Evolutionary conservation across 441 rosid species (phyloP), one percentile per base, ranked within the genome.

Genomic region (Adansonia madagascariensis): DNA sequence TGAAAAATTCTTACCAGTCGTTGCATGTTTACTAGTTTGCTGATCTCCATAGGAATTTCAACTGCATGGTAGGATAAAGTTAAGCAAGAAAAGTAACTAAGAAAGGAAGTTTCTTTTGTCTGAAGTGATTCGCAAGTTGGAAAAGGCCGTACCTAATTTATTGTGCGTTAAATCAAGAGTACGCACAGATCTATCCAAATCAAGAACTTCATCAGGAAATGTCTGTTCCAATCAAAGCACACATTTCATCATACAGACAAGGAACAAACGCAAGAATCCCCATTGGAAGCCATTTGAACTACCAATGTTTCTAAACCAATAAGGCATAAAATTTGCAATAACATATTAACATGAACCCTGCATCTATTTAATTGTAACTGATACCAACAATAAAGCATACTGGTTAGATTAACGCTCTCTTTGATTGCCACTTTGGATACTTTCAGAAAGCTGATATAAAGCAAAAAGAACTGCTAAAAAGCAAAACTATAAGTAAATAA

Each of bases 151-250:
- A 95, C 99, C 91, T 81, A 93, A 77, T 84, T 89, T 93, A 82
- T 95, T 95, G 88, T 84, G 90, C 31, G 98, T 89, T 69, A 95
- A 84, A 83, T 95, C 99, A 18, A 95, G 94, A 67, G 97, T 92
- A 35, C 97, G 93, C 65, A 95, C 97, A 24, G 92, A 82, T 81
- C 85, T 88, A 49, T 86, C 95, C 67, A 95, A 85, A 55, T 87
- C 91, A 80, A 95, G 86, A 72, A 93, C 89, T 83, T 91, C 94
- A 79, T 88, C 89, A 1, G 99, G 99, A 80, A 95, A 90, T 49
- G 91, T 75, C 99, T 95, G 93, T 75, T 77, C 64, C 80, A 76
- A 67, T 75, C 82, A 81, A 83, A 76, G 18, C 2, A 12, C 55
- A 65, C 53, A 80, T n/a, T n/a, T 60, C 68, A 74, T 56, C 43